Base-by-base conservation (phyloP, 2,329 filamentous ascomycete species). In the Nothopassalora personata region DNA sequence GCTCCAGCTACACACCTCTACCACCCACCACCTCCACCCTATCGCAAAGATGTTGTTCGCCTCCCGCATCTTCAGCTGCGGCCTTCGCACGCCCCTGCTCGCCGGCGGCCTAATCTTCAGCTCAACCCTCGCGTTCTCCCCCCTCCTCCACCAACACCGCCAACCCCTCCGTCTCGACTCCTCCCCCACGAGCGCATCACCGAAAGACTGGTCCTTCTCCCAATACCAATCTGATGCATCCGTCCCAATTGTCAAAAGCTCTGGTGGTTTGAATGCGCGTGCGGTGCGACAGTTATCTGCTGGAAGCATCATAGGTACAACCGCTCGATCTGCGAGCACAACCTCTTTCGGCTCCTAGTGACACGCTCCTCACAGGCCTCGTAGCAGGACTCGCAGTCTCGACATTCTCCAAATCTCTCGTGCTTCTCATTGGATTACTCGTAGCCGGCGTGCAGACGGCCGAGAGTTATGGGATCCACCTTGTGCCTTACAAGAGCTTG, bases 391-490 rank as follows among this genome's bases (percentile, higher is more conserved):
- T 92, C 33, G 75, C 86, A 0, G 80, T 91, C 28, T 85, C 85
- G 59, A 77, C 87, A 15, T 90, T 92, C 72, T 90, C 87, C 8
- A 84, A 84, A 69, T 84, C 86, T 1, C 75, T 92, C 51, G 86
- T 87, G 1, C 68, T 91, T 15, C 71, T 92, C 19, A 75, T 88
- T 19, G 88, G 88, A 0, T 68, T 90, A 11, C 73, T 85, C 9
- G 81, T 89, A 27, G 76, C 89, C 13, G 78, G 83, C 31, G 69
- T 88, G 15, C 84, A 89, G 76, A 78, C 76, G 59, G 75, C 81
- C 47, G 79, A 82, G 66, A 77, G 72, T 31, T 75, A 80, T 55
- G 81, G 81, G 28, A 79, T 83, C 54, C 76, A 80, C 62, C 60
- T 83, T 15, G 69, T 81, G 9, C 79, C 79, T 0, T 81, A 80